Evolutionary conservation across 2,329 filamentous ascomycete genomes (phyloP), one percentile per base, ranked within the genome.

Genomic region (Pseudocercospora fuligena): DNA sequence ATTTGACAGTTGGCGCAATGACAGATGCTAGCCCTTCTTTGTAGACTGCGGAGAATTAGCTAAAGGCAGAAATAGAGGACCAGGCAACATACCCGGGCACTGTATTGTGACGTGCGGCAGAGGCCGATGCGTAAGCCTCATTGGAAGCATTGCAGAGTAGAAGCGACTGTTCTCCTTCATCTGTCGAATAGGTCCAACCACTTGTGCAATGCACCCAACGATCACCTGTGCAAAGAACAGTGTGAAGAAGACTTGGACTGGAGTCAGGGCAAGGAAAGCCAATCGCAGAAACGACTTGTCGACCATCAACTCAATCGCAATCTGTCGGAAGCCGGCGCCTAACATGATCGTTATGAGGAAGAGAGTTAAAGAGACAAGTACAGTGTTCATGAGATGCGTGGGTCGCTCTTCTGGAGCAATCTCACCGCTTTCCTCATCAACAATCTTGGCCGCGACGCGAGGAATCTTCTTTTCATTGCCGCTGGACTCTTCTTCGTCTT

Each of bases 171-270:
- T 95, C 73, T 64, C 65, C 49, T 72, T 87, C 77, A 94, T 84
- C 76, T 94, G 90, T 57, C 86, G 85, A 64, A 93, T 87, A 0
- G 92, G 91, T 5, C 92, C 92, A 65, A 94, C 87, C 70, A 91
- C 88, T 77, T 94, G 91, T 2, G 90, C 88, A 73, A 93, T 78
- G 75, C 89, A 92, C 67, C 91, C 90, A 60, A 93, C 82, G 66
- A 94, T 90, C 74, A 93, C 91, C 78, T 93, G 90, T 23, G 85
- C 89, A 76, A 94, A 93, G 82, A 94, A 92, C 73, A 94, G 84
- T 2, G 91, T 92, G 81, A 94, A 93, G 83, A 93, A 93, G 66
- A 93, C 19, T 76, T 93, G 90, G 33, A 93, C 81, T 0, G 91
- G 91, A 19, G 87, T 87, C 43, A 93, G 80, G 2, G 83, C 83